Evolutionary conservation across 352 stramenopile genomes (phyloP).

Genomic region (Globisporangium sylvaticum): DNA sequence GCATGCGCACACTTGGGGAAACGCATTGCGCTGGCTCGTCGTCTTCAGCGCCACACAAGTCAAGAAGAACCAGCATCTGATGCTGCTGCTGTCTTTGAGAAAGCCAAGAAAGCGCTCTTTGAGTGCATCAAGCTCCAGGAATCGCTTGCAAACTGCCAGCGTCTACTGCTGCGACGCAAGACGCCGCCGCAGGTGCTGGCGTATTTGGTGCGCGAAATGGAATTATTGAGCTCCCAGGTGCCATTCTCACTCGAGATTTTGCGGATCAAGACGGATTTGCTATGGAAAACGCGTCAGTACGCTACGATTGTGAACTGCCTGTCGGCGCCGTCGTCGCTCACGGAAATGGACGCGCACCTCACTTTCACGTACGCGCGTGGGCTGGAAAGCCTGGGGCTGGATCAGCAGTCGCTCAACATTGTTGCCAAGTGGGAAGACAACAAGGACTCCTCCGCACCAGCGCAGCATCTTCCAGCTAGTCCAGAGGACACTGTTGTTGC

Average conservation of each 20-base stretch:
- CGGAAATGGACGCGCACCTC: slow-evolving; percentile 11
- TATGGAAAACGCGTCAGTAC: slow-evolving; percentile 22
- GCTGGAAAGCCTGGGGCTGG: slow-evolving; percentile 19
- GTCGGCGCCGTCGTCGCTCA: slow-evolving; percentile 13
- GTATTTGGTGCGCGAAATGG: slow-evolving; percentile 22
- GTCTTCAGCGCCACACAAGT: background rate
- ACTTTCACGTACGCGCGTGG: slow-evolving; percentile 25
- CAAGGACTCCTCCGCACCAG: background rate
- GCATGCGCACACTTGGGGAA: slow-evolving; percentile 6
- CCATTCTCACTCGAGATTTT: slow-evolving; percentile 24
- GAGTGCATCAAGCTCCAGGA: slow-evolving; percentile 27
- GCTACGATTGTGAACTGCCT: slow-evolving; percentile 17
- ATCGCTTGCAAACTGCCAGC: slow-evolving; percentile 9
- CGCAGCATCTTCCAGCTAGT: background rate
- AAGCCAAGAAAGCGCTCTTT: slow-evolving; percentile 21
- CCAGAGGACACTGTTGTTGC: background rate
- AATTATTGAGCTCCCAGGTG: slow-evolving; percentile 15
- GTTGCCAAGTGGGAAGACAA: background rate
- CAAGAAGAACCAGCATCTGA: background rate
- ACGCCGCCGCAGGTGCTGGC: slow-evolving; percentile 19
- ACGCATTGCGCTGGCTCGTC: slow-evolving; percentile 9
- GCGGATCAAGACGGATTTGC: slow-evolving; percentile 12
- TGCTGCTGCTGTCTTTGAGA: background rate
- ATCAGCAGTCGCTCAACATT: slow-evolving; percentile 20
- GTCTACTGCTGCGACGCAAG: slow-evolving; percentile 18